Evolutionary conservation across 306 rosid genomes (phyloP).

Genomic region (Gastrolobium bilobum): DNA sequence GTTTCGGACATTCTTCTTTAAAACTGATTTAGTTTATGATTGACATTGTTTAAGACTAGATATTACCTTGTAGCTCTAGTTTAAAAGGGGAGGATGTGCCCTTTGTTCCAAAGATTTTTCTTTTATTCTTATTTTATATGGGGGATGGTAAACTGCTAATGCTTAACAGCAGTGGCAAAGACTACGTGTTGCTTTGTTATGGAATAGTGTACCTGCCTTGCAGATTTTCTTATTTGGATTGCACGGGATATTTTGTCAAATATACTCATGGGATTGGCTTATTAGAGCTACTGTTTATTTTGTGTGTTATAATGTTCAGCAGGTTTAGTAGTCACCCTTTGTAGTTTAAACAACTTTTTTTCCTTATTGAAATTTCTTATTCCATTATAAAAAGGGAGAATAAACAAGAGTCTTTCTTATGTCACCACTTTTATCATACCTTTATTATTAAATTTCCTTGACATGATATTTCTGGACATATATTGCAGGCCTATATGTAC

Average conservation of each 20-base stretch:
- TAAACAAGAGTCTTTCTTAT: not conserved
- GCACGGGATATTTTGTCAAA: not conserved
- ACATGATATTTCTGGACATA: slow-evolving; percentile 38
- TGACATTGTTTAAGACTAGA: not conserved
- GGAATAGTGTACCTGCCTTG: too few species aligned
- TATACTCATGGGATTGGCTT: not conserved
- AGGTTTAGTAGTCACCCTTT: not conserved
- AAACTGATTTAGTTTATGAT: not conserved
- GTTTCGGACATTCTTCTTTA: not conserved
- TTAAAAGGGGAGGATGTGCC: not conserved
- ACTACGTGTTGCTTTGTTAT: not conserved
- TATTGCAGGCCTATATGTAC: slow-evolving; percentile 97
- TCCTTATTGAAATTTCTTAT: not conserved
- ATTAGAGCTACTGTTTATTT: not conserved
- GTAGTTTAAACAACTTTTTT: not conserved
- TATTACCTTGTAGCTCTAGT: not conserved
- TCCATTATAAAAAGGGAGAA: not conserved
- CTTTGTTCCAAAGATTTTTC: not conserved
- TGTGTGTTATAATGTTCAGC: not conserved
- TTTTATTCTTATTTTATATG: not conserved
- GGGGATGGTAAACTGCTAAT: not conserved
- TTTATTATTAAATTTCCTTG: slow-evolving; percentile 25
- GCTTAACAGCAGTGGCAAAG: not conserved
- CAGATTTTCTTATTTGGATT: not conserved
- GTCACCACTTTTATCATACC: not conserved